Evolutionary conservation across 768 basidiomycete species (phyloP), one percentile per base, ranked within the genome.

Genomic region (Megacollybia marginata): DNA sequence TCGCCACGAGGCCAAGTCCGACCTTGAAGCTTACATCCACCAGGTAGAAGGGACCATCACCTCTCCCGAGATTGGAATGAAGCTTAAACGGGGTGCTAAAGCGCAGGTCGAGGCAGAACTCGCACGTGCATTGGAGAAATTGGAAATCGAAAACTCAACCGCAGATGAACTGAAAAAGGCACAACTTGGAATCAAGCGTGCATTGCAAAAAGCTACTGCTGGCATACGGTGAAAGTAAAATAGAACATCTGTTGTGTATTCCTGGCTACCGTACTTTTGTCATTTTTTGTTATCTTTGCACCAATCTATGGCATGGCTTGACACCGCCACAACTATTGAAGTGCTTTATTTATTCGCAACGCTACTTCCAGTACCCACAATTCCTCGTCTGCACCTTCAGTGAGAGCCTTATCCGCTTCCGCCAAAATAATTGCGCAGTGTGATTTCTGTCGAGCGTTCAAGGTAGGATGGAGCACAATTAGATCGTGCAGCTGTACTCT

Each of bases 1-100:
- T 49, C 89, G 89, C 57, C 96, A 99, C 67, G 94, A 98, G 72
- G 93, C 96, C 55, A 96, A 94, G 71, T 90, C 93, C 44, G 94
- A 97, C 70, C 87, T 98, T 54, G 96, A 99, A 76, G 84, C 92
- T 34, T 97, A 97, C 75, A 79, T 99, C 63, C 92, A 95, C 76
- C 89, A 92, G 68, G 92, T 97, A 61, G 93, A 96, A 79, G 78
- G 80, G 65, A 95, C 92, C 52, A 94, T 98, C 73, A 92, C 92
- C 48, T 90, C 88, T 20, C 93, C 93, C 46, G 94, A 96, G 70
- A 90, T 96, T 59, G 89, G 91, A 63, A 89, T 94, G 85, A 97
- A 97, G 76, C 87, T 98, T 71, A 98, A 97, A 83, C 88, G 95
- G 53, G 93, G 93, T 62, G 90, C 93, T 48, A 93, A 93, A 75